Conservation (phyloP, 148 eudicot genomes). For the Vaccinium myrtillus region DNA sequence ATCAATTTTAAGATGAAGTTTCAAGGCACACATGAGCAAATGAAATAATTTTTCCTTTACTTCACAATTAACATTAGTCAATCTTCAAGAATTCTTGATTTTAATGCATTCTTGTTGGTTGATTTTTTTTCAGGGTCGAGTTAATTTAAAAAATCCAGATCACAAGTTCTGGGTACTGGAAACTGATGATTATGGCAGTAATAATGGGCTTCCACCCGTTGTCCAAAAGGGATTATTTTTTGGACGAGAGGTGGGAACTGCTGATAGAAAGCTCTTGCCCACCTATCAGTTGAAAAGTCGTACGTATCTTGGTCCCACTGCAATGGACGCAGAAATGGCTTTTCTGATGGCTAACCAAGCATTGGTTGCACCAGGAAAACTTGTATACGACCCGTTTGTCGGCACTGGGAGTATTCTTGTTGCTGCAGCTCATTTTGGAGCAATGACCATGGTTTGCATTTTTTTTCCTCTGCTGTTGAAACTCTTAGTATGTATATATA, state of each 20-base stretch:
- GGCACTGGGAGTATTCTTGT: slow-evolving; percentile 96
- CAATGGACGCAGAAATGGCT: slow-evolving; percentile 99
- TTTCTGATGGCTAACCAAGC: slow-evolving; percentile 99
- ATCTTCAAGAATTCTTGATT: slow-evolving; percentile 8
- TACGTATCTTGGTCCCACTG: slow-evolving; percentile 91
- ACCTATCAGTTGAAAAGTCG: slow-evolving; percentile 94
- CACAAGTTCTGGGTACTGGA: slow-evolving; percentile 88
- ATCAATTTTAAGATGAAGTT: background rate
- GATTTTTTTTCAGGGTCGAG: slow-evolving; percentile 64
- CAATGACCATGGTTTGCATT: slow-evolving; percentile 94
- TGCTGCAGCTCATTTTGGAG: slow-evolving; percentile 93
- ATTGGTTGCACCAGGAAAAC: slow-evolving; percentile 78
- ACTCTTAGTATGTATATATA: background rate
- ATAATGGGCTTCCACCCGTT: slow-evolving; percentile 90
- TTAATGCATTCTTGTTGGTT: background rate
- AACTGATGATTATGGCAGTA: slow-evolving; percentile 72
- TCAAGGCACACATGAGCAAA: background rate
- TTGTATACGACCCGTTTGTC: slow-evolving; percentile 95
- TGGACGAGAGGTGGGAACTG: slow-evolving; percentile 85
- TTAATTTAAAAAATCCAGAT: slow-evolving; percentile 66
- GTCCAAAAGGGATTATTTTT: slow-evolving; percentile 73
- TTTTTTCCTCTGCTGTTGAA: background rate
- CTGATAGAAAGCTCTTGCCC: slow-evolving; percentile 87
- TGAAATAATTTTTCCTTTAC: background rate
- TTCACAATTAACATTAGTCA: background rate